Evolutionary conservation across 257 asterid genomes (phyloP), one percentile per base, ranked within the genome.

Genomic region (Lavandula angustifolia): DNA sequence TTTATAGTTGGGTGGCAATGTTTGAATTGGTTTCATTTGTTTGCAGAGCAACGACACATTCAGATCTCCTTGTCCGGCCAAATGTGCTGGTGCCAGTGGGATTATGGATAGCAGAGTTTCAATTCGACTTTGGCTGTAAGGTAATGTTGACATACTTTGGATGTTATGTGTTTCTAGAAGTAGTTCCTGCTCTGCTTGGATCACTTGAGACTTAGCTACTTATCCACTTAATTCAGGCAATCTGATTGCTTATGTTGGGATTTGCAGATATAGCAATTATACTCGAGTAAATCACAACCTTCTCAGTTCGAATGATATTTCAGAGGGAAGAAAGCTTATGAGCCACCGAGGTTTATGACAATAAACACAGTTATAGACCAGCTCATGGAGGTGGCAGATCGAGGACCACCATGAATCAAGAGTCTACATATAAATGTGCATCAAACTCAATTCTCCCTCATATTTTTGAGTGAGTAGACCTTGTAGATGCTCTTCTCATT

Each of bases 281-380:
- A 34, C 12, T 50, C 11, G 14, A 6, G 51, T 54, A n/a, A 11
- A 53, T 47, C 59, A 22, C 51, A 3, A 35, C 34, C 31, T 57
- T 76, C 41, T 17, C 8, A 17, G 4, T 55, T 34, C 37, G 38
- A 33, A 18, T 56, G 66, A 66, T 38, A 8, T 67, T 67, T 71
- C 77, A 92, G 95, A 83, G 95, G 96, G 62, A 89, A 84, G 70
- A 92, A 87, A 75, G 83, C 76, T 46, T 90, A 94, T 43, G 97
- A 90, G 75, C 92, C 96, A n/a, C 87, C 99, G 6, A 84, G 88
- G 71, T 90, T 78, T 73, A 90, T 94, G 99, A 77, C 96, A 16
- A 76, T 87, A 77, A 79, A 78, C 78, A 84, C 89, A 50, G 96
- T 95, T 49, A 84, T 94, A 12, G 92, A 94, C 72, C 99, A 94